phyloP scores from a whole-genome alignment of 164 flowering plant genomes.

The Aristolochia californica region DNA sequence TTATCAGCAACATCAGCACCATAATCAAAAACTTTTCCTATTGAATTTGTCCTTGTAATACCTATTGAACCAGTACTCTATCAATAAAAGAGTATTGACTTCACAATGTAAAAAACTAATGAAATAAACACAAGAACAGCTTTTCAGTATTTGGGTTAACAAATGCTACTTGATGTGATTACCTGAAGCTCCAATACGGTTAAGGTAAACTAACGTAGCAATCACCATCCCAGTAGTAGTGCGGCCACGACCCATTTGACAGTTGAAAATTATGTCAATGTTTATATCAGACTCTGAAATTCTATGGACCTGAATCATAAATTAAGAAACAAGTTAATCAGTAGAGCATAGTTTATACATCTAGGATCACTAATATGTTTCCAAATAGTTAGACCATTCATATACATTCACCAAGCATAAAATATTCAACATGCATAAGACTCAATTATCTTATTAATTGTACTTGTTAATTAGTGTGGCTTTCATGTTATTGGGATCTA shows the following conservation, averaged over 20 bases:
- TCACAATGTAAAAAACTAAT: background rate
- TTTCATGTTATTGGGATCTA: too few species aligned
- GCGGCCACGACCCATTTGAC: slow-evolving; percentile 99
- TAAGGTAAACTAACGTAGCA: slow-evolving; percentile 79
- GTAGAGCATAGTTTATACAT: too few species aligned
- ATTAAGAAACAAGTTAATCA: background rate
- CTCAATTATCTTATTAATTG: too few species aligned
- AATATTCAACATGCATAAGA: too few species aligned
- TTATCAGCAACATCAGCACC: slow-evolving; percentile 39
- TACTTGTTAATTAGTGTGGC: too few species aligned
- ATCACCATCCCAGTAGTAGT: slow-evolving; percentile 99
- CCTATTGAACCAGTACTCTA: slow-evolving; percentile 26
- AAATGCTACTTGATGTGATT: slow-evolving; percentile 6
- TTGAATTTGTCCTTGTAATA: slow-evolving; percentile 64
- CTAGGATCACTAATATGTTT: too few species aligned
- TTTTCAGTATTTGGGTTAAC: background rate
- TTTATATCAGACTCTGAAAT: slow-evolving; percentile 62
- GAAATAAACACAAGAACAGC: background rate
- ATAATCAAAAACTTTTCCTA: slow-evolving; percentile 62
- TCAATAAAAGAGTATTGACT: background rate
- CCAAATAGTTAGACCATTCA: too few species aligned
- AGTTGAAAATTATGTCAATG: slow-evolving; percentile 80
- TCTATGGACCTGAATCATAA: slow-evolving; percentile 48
- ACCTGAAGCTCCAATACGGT: slow-evolving; percentile 87
- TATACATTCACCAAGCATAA: too few species aligned